Evolutionary conservation across 768 basidiomycete genomes (phyloP).

Genomic region (Serendipita vermifera): DNA sequence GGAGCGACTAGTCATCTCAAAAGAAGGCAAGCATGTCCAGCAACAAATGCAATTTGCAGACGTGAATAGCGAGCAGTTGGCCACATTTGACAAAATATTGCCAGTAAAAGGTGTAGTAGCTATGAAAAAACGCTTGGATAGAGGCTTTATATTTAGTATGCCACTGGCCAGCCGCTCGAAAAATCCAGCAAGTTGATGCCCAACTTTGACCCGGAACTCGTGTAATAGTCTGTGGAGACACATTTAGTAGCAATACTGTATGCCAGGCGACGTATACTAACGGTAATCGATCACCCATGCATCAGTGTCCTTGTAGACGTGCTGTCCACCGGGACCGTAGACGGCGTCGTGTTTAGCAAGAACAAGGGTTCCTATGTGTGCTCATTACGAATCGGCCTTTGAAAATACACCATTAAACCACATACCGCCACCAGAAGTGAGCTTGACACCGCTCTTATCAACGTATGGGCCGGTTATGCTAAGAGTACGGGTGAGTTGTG

Average conservation of each 20-base stretch:
- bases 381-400: not conserved
- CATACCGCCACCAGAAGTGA: conserved; percentile 40
- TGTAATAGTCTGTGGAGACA: not conserved
- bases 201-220: conserved; percentile 19
- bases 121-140: too few relatives aligned
- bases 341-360: conserved; percentile 34
- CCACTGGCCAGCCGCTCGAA: conserved; percentile 36
- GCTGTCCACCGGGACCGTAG: conserved; percentile 44
- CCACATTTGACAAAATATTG: too few relatives aligned
- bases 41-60: too few relatives aligned
- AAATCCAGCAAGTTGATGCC: conserved; percentile 38
- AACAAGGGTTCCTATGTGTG: conserved; percentile 23
- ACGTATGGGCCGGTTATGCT: conserved; percentile 36
- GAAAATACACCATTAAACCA: not conserved
- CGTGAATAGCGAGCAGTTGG: too few relatives aligned
- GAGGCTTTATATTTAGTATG: too few relatives aligned
- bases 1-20: too few relatives aligned
- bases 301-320: conserved; percentile 33
- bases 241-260: not conserved
- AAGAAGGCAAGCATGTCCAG: too few relatives aligned
- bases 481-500: not conserved
- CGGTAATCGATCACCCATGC: conserved; percentile 40
- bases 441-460: conserved; percentile 33
- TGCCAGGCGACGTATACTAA: conserved; percentile 36
- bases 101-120: too few relatives aligned